Base-by-base conservation (phyloP, 1,284 basidiomycete genomes). In the Lentinula novae-zelandiae region DNA sequence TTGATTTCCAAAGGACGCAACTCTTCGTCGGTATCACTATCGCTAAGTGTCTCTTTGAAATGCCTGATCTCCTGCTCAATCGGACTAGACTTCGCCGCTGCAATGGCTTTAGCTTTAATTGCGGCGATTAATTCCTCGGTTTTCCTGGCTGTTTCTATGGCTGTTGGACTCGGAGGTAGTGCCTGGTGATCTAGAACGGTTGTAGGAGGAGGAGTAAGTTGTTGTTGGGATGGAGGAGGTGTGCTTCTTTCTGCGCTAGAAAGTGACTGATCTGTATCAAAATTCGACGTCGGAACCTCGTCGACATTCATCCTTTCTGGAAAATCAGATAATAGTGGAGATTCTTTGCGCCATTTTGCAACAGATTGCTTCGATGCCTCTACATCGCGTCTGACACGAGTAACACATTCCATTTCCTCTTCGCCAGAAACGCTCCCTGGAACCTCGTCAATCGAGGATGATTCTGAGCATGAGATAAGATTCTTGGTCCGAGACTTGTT, bases 381-480 rank as follows among this genome's bases (percentile, higher is more conserved):
- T 0, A 71, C 63, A 60, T 76, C 67, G 53, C 63, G 64, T 15
- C 62, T 61, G 13, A 67, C 52, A 17, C 62, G 57, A 36, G 64
- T 50, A 5, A 33, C 40, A n/a, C 15, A 33, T 58, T 76, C 70
- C 58, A 82, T 73, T 58, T 88, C 86, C 55, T 77, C 74, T 68
- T 90, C 89, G 64, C 87, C 84, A 50, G 86, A 86, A 67, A 88
- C 83, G 65, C 87, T 89, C 49, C 83, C 87, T n/a, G 84, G 85
- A 13, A 90, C 74, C 38, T 64, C 63, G 9, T 60, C 64, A 13
- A 59, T 58, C 8, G 62, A 60, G 33, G 53, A 61, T n/a, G 57
- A 63, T 52, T 68, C 64, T 12, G 74, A 71, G 38, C 73, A 68
- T 2, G 72, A 76, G 31, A 76, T 59, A 33, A 75, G 75, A 17